These are phyloP conservation scores for Aspergillus phoenicis DNA, from an alignment of 2,329 filamentous ascomycete genomes.

Conservation along the genomic window DNA sequence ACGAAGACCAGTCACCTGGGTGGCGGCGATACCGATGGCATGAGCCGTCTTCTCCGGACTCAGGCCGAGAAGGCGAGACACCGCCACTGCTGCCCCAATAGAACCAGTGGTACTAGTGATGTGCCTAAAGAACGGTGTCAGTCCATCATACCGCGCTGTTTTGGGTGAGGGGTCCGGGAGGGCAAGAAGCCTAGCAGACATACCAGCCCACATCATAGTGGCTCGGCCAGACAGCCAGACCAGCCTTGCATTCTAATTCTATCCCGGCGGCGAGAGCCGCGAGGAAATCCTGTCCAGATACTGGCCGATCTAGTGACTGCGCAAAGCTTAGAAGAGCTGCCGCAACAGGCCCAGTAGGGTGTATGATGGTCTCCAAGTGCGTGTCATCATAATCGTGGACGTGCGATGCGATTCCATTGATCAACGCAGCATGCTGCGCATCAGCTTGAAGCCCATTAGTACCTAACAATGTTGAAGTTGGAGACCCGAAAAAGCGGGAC, in stretches of 20 bases:
- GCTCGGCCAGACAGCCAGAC: conserved; percentile 55
- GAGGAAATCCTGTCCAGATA: conserved; percentile 53
- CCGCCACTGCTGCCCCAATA: conserved; percentile 57
- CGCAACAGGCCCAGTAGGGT: conserved; percentile 56
- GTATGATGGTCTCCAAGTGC: conserved; percentile 59
- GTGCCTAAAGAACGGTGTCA: conserved; percentile 36
- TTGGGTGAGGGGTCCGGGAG: neutral
- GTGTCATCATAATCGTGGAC: conserved; percentile 62
- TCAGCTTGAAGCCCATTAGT: conserved; percentile 35
- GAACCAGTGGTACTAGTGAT: conserved; percentile 57
- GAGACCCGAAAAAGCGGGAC: conserved; percentile 40
- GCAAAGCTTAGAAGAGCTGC: conserved; percentile 50
- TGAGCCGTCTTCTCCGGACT: conserved; percentile 46
- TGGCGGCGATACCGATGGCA: conserved; percentile 57
- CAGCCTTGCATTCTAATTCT: conserved; percentile 57
- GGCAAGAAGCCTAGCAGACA: neutral
- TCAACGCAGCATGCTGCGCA: conserved; percentile 53
- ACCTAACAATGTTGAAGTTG: conserved; percentile 43
- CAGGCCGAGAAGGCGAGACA: conserved; percentile 52
- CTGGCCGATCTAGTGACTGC: conserved; percentile 38
- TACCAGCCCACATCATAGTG: conserved; percentile 60
- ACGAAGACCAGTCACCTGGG: conserved; percentile 56
- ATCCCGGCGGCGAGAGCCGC: conserved; percentile 56
- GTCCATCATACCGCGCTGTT: neutral
- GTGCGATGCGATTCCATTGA: conserved; percentile 60